A percentile compares a stretch with the other conserved stretches of the same genome.
These are phyloP conservation scores for Mycena galericulata DNA, from an alignment of 768 basidiomycete species.

Conservation along the genomic window DNA sequence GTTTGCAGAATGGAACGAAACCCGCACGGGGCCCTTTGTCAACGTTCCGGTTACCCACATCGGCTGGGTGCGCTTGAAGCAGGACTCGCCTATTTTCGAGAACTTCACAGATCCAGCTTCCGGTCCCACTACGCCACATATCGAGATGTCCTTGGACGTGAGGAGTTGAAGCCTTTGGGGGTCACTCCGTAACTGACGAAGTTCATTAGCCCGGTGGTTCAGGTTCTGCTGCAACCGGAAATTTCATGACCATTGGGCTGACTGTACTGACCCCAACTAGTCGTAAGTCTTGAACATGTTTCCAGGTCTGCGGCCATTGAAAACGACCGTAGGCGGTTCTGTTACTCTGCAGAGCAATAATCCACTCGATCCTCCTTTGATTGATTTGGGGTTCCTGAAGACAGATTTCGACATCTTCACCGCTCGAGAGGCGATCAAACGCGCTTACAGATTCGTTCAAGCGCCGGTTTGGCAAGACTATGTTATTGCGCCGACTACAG, in stretches of 20 bases:
- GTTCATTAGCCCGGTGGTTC: background rate
- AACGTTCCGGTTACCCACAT: conserved; percentile 28
- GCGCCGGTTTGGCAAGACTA: conserved; percentile 43
- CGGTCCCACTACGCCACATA: conserved; percentile 37
- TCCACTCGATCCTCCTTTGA: conserved; percentile 40
- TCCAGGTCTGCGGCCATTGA: background rate
- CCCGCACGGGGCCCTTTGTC: conserved; percentile 39
- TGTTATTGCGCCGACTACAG: conserved; percentile 37
- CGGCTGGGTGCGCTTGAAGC: conserved; percentile 32
- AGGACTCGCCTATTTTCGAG: conserved; percentile 12
- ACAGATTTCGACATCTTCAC: conserved; percentile 24
- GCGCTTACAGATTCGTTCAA: conserved; percentile 36
- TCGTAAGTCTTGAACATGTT: background rate
- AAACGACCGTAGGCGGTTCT: conserved; percentile 34
- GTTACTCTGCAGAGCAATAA: conserved; percentile 38
- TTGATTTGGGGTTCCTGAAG: conserved; percentile 37
- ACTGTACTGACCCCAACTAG: background rate
- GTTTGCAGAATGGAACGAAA: conserved; percentile 37
- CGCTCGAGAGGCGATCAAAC: conserved; percentile 42
- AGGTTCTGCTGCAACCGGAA: background rate
- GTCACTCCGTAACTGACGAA: background rate
- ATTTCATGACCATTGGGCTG: background rate
- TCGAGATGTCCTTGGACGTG: conserved; percentile 30
- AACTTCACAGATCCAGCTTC: conserved; percentile 36
- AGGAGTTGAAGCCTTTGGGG: background rate